Conservation (phyloP, 176 grass and related monocot species). For the Poa annua region DNA sequence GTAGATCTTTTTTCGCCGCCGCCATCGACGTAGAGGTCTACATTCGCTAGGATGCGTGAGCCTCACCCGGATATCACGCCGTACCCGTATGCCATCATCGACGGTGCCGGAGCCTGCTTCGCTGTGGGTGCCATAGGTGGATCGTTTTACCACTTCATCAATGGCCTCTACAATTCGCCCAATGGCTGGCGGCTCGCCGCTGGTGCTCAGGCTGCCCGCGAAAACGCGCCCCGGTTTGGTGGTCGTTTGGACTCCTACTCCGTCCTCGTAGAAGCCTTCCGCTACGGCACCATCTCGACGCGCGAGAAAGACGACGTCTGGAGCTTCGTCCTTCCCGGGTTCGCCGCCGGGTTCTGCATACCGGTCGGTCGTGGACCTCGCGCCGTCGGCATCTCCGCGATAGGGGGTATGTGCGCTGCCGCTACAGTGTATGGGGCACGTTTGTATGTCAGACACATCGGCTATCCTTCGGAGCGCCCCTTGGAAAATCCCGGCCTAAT, state of each 20-base stretch:
- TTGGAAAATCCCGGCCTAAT: constrained; percentile 26
- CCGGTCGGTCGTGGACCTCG: constrained; percentile 48
- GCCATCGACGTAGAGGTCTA: neutral
- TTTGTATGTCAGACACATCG: constrained; percentile 50
- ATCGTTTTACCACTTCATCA: constrained; percentile 59
- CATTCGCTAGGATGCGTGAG: neutral
- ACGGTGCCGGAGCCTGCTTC: constrained; percentile 51
- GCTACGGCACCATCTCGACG: constrained; percentile 60
- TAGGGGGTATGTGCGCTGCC: constrained; percentile 36
- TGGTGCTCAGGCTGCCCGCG: constrained; percentile 51
- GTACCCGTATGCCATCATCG: constrained; percentile 63
- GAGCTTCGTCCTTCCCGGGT: constrained; percentile 62
- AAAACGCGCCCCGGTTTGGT: constrained; percentile 58
- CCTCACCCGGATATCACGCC: constrained; percentile 21
- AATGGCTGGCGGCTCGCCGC: constrained; percentile 56
- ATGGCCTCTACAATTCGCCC: constrained; percentile 55
- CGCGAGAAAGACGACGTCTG: constrained; percentile 75
- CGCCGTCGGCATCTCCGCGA: constrained; percentile 25
- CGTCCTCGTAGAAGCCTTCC: constrained; percentile 56
- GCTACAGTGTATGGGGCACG: constrained; percentile 49
- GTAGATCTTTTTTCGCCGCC: neutral
- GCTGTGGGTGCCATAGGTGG: constrained; percentile 60
- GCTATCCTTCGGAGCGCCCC: neutral
- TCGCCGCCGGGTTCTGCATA: constrained; percentile 51
- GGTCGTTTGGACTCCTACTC: constrained; percentile 58